These are phyloP conservation scores for Picocystis sp. DNA, from an alignment of 163 green algal genomes.

Conservation along the genomic window DNA sequence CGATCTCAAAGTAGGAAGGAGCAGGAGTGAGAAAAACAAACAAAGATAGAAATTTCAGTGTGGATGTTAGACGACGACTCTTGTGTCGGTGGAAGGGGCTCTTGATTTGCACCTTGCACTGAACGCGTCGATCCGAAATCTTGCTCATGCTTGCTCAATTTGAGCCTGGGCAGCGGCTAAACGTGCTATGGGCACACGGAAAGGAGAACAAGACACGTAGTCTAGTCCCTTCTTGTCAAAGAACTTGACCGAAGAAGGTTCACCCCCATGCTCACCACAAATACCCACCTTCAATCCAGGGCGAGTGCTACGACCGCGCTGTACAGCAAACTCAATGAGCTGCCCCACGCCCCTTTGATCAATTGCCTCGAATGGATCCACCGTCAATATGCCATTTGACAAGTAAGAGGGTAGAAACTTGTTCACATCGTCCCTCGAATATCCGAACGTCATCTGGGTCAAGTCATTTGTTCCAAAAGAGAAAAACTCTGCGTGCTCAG, in stretches of 20 bases:
- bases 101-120: too few relatives aligned
- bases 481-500: conserved; percentile 42
- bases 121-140: not conserved
- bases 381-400: conserved; percentile 30
- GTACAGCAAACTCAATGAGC: conserved; percentile 40
- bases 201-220: conserved; percentile 74
- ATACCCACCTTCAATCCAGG: conserved; percentile 39
- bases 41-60: too few relatives aligned
- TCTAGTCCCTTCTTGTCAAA: conserved; percentile 48
- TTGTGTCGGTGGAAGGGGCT: too few relatives aligned
- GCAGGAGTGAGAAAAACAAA: too few relatives aligned
- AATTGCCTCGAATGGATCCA: conserved; percentile 52
- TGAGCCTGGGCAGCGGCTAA: conserved; percentile 63
- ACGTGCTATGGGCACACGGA: conserved; percentile 72
- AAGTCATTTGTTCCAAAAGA: conserved; percentile 63
- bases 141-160: not conserved
- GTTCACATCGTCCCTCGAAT: conserved; percentile 39
- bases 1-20: too few relatives aligned
- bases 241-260: conserved; percentile 55
- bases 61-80: too few relatives aligned
- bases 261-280: conserved; percentile 47
- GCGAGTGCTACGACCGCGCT: conserved; percentile 34
- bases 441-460: conserved; percentile 56
- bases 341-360: conserved; percentile 41
- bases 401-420: conserved; percentile 52